Evolutionary conservation across 2,329 filamentous ascomycete genomes (phyloP).

Genomic region (Cercospora beticola): DNA sequence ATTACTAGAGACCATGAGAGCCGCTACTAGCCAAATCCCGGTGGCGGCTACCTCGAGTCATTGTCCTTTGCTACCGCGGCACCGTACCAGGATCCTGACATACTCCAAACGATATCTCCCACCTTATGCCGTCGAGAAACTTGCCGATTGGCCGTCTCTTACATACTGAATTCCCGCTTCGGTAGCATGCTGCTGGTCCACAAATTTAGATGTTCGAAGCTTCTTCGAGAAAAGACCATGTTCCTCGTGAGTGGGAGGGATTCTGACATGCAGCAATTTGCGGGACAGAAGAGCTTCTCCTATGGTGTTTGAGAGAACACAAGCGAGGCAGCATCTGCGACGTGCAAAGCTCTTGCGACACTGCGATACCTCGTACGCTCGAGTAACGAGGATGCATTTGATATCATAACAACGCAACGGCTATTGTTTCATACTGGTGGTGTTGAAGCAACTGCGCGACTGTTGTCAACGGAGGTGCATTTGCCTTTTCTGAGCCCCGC

Average conservation of each 20-base stretch:
- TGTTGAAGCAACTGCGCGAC: neutral
- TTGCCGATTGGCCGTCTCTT: neutral
- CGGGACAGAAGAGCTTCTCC: neutral
- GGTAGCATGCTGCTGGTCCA: neutral
- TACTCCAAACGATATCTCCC: neutral
- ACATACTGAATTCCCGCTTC: neutral
- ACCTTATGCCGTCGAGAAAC: neutral
- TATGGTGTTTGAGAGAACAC: neutral
- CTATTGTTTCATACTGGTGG: neutral
- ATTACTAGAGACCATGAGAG: neutral
- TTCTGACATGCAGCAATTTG: neutral
- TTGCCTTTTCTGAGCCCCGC: neutral
- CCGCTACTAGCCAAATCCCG: neutral
- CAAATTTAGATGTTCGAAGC: neutral
- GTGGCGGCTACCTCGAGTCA: neutral
- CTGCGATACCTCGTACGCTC: neutral
- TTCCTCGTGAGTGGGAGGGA: neutral
- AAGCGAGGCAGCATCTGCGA: neutral
- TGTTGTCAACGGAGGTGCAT: neutral
- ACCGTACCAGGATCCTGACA: neutral
- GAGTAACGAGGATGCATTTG: neutral
- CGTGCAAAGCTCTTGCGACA: neutral
- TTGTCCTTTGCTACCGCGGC: neutral
- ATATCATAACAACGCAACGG: neutral
- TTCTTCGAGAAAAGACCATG: neutral